Base-by-base conservation (phyloP, 306 rosid species). In the Leucaena leucocephala region DNA sequence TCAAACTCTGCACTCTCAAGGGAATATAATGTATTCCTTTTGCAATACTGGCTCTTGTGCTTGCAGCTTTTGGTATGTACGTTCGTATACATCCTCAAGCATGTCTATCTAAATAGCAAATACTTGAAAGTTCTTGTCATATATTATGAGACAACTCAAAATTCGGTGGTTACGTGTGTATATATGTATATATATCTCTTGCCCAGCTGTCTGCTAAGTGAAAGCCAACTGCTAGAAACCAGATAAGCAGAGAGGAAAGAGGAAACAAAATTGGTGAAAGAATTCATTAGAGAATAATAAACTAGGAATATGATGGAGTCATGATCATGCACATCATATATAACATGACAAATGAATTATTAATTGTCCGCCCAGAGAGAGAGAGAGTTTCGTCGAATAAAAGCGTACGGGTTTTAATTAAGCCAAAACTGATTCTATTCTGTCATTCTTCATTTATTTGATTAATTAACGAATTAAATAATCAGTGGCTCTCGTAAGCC, bases 391-490 rank as follows among this genome's bases (percentile, higher is more conserved):
- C 19, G 33, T 43, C 52, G 44, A 75, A 61, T 80, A 33, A 80
- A 80, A 52, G 45, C 3, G 74, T 50, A 72, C 74, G 68, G 46
- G 34, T 5, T 72, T 16, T 52, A 73, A 50, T 11, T 52, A 80
- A 50, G 77, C 78, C 72, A 62, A 39, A 63, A 63, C 79, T 17
- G 14, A 59, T 68, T 68, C 55, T 44, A 13, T 67, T 66, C 71
- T 44, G 35, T 69, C 16, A 21, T 21, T 68, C 73, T 67, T 40
- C 45, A 17, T 27, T 27, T 27, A n/a, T n/a, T n/a, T n/a, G n/a
- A n/a, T n/a, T n/a, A n/a, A n/a, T n/a, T n/a, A n/a, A n/a, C n/a
- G n/a, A 27, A 2, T 61, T 33, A 61, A 65, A 7, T 67, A 67
- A 67, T 67, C 33, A n/a, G 64, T 50, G 76, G 63, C 35, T 72